phyloP scores from a whole-genome alignment of 176 grass and related monocot genomes.

The Raddia guianensis region DNA sequence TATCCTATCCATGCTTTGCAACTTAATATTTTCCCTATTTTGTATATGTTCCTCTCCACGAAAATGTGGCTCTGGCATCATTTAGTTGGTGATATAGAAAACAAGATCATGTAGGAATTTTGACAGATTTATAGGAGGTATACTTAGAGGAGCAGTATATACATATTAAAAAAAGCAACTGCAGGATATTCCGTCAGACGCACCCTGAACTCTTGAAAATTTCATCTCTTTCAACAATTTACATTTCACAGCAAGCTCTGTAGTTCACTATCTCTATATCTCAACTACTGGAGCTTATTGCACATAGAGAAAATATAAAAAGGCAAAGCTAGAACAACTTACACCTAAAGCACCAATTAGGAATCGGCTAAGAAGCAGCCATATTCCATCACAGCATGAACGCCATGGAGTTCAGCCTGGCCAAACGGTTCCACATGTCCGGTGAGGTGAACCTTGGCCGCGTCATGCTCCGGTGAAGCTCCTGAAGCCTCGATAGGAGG shows the following conservation, averaged over 20 bases:
- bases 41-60: not conserved
- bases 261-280: not conserved
- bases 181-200: not conserved
- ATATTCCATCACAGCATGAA: slow-evolving; percentile 50
- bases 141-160: not conserved
- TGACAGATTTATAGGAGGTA: not conserved
- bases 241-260: slow-evolving; percentile 11
- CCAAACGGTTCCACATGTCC: slow-evolving; percentile 57
- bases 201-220: not conserved
- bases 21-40: not conserved
- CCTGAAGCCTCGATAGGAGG: slow-evolving; percentile 63
- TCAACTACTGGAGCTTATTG: slow-evolving; percentile 33
- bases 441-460: slow-evolving; percentile 32
- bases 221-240: slow-evolving; percentile 20
- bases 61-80: not conserved
- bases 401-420: slow-evolving; percentile 76
- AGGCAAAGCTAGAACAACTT: not conserved
- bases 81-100: not conserved
- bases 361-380: not conserved
- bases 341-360: not conserved
- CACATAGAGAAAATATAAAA: not conserved
- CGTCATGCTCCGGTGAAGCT: slow-evolving; percentile 49
- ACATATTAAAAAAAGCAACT: not conserved
- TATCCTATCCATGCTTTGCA: not conserved
- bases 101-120: not conserved